phyloP scores from a whole-genome alignment of 1,284 basidiomycete species.

The Paramarasmius palmivorus region DNA sequence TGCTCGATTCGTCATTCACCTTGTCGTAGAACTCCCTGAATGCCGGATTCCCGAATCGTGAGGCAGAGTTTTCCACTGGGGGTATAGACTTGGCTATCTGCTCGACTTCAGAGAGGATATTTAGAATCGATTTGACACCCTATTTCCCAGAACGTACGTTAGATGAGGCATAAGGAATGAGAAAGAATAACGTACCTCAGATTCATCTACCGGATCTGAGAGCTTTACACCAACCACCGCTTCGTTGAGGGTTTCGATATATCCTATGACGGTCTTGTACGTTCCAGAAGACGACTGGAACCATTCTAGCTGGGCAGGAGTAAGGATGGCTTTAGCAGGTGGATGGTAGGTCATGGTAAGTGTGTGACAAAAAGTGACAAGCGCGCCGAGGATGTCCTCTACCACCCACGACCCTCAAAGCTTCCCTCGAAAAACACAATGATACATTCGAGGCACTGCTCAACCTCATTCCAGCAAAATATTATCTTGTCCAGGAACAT shows the following conservation, averaged over 20 bases:
- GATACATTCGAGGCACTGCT: slow-evolving; percentile 80
- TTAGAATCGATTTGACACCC: slow-evolving; percentile 64
- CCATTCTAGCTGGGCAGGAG: slow-evolving; percentile 76
- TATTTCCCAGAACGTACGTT: slow-evolving; percentile 37
- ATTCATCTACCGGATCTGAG: slow-evolving; percentile 58
- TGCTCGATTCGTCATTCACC: slow-evolving; percentile 55
- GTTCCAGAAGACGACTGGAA: slow-evolving; percentile 82
- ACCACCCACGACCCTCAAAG: slow-evolving; percentile 45
- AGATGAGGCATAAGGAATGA: slow-evolving; percentile 8
- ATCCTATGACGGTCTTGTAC: slow-evolving; percentile 69
- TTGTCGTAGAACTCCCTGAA: slow-evolving; percentile 92
- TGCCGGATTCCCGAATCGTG: slow-evolving; percentile 96
- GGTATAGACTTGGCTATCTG: slow-evolving; percentile 71
- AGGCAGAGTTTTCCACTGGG: slow-evolving; percentile 87
- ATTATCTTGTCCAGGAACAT: slow-evolving; percentile 76
- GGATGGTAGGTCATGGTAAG: slow-evolving; percentile 15
- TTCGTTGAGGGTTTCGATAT: slow-evolving; percentile 79
- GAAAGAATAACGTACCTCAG: slow-evolving; percentile 47
- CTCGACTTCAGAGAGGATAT: slow-evolving; percentile 71
- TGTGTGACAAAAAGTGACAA: neutral
- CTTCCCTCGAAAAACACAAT: slow-evolving; percentile 82
- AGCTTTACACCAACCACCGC: slow-evolving; percentile 80
- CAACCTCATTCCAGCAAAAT: slow-evolving; percentile 84
- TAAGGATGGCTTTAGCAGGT: slow-evolving; percentile 79
- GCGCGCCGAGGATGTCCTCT: neutral